These are phyloP conservation scores for Fusarium sp. DNA, from an alignment of 2,329 filamentous ascomycete genomes.

Conservation along the genomic window DNA sequence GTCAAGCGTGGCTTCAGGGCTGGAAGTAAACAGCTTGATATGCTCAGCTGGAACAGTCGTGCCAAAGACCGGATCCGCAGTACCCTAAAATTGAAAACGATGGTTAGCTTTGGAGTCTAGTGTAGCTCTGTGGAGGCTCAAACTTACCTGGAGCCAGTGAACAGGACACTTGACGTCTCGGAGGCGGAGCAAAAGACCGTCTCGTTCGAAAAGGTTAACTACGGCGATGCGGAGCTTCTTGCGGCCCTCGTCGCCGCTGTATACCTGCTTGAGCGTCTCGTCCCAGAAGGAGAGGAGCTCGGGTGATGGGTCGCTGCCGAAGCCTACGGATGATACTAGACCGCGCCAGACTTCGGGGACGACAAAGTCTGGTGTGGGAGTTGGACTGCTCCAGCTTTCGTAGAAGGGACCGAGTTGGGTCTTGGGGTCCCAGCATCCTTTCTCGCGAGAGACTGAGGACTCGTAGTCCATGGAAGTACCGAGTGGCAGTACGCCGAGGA, in stretches of 20 bases:
- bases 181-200: slow-evolving; percentile 59
- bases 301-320: slow-evolving; percentile 53
- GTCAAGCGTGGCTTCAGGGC: slow-evolving; percentile 57
- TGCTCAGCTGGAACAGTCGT: slow-evolving; percentile 57
- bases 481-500: slow-evolving; percentile 60
- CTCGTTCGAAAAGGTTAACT: slow-evolving; percentile 58
- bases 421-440: slow-evolving; percentile 63
- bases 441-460: slow-evolving; percentile 56
- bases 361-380: slow-evolving; percentile 59
- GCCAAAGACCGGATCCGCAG: slow-evolving; percentile 58
- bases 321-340: slow-evolving; percentile 59
- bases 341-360: slow-evolving; percentile 59
- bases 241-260: slow-evolving; percentile 62
- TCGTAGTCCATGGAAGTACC: slow-evolving; percentile 66
- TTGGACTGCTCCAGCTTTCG: slow-evolving; percentile 54
- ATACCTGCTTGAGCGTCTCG: slow-evolving; percentile 57
- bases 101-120: slow-evolving; percentile 8
- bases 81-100: slow-evolving; percentile 51
- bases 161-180: slow-evolving; percentile 62
- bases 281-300: slow-evolving; percentile 59
- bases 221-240: slow-evolving; percentile 60
- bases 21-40: slow-evolving; percentile 61
- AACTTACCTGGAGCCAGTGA: slow-evolving; percentile 62
- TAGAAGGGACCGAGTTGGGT: slow-evolving; percentile 56
- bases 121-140: background rate